Evolutionary conservation across 2,329 filamentous ascomycete genomes (phyloP).

Genomic region (Epichloe elymi): DNA sequence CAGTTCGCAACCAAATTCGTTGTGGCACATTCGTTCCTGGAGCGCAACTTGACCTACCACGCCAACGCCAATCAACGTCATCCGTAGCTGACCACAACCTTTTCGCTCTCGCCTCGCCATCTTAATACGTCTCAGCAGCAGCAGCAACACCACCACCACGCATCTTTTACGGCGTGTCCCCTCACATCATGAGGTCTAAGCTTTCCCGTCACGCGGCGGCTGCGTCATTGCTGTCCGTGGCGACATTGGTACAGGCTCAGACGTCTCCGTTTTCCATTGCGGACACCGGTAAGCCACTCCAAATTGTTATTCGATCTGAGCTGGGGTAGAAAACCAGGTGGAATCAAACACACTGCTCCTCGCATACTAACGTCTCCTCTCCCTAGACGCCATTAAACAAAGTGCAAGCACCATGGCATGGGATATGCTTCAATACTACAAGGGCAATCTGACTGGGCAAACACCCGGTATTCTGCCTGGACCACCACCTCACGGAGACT

Average conservation of each 20-base stretch:
- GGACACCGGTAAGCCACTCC: constrained; percentile 4
- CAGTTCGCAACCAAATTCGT: background rate
- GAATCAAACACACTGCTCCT: background rate
- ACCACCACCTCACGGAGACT: constrained; percentile 31
- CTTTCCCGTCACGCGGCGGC: background rate
- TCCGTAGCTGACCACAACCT: background rate
- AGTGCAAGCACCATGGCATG: constrained; percentile 27
- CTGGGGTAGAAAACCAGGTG: background rate
- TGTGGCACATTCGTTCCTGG: background rate
- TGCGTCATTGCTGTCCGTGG: constrained; percentile 4
- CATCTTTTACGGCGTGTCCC: background rate
- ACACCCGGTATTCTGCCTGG: constrained; percentile 35
- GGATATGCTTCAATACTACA: constrained; percentile 33
- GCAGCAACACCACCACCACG: too few species aligned
- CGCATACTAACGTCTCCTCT: background rate
- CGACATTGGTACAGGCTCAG: constrained; percentile 5
- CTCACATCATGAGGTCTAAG: constrained; percentile 6
- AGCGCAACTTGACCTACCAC: background rate
- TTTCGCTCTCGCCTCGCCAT: background rate
- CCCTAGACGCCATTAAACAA: constrained; percentile 24
- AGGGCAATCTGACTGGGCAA: constrained; percentile 30
- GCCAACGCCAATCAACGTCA: background rate
- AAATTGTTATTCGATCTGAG: background rate
- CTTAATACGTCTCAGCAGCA: background rate
- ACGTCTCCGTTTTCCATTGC: constrained; percentile 5